Conservation (phyloP, 1,139 yeast genomes). For the Scheffersomyces cryptocercus region DNA sequence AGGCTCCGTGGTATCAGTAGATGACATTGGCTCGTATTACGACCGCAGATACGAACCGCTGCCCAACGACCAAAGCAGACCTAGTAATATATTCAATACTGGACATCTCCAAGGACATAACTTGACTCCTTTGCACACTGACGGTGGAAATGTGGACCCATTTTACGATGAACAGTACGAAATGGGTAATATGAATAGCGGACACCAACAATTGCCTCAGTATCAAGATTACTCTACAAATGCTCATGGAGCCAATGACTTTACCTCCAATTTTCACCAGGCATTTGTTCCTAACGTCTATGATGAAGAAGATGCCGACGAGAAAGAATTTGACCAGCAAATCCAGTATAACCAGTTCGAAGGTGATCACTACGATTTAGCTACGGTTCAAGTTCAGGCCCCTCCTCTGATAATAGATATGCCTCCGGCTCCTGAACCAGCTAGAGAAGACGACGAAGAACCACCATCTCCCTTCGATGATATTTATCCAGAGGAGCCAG, state of each 20-base stretch:
- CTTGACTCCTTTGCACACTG: slow-evolving; percentile 16
- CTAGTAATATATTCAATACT: slow-evolving; percentile 27
- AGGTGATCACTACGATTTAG: slow-evolving; percentile 48
- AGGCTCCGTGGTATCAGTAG: slow-evolving; percentile 8
- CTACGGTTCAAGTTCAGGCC: slow-evolving; percentile 29
- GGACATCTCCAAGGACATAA: slow-evolving; percentile 18
- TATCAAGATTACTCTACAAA: not conserved
- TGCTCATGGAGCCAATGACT: not conserved
- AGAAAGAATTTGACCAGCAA: slow-evolving; percentile 40
- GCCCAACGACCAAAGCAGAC: not conserved
- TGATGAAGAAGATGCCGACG: slow-evolving; percentile 46
- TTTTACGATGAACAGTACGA: slow-evolving; percentile 4
- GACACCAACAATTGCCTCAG: not conserved
- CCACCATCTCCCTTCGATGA: slow-evolving; percentile 21
- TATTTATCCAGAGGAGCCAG: slow-evolving; percentile 34
- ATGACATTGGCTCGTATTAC: slow-evolving; percentile 13
- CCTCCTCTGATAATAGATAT: slow-evolving; percentile 9
- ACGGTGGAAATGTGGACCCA: slow-evolving; percentile 5
- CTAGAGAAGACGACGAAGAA: slow-evolving; percentile 6
- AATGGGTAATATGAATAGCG: not conserved
- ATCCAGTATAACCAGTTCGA: slow-evolving; percentile 43
- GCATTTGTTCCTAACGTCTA: slow-evolving; percentile 51
- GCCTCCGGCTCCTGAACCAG: slow-evolving; percentile 8
- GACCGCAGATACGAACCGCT: slow-evolving; percentile 18
- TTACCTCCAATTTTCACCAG: slow-evolving; percentile 24